Conservation (phyloP, 129 eudicot genomes). For the Arctium minus region DNA sequence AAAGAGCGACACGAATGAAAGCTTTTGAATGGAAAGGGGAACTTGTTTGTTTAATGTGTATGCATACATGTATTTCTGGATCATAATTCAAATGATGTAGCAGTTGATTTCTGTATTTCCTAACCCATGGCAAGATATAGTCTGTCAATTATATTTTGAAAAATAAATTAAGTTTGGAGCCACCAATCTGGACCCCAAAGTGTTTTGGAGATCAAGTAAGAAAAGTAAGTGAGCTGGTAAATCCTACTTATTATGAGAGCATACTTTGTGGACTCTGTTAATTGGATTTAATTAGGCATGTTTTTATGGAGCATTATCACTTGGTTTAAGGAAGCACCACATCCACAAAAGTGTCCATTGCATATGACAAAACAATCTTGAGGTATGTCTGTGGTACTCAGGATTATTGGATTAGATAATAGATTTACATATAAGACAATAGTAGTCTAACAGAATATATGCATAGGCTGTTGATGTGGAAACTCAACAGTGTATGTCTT, state of each 20-base stretch:
- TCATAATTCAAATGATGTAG: neutral
- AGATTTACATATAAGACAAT: too few relatives aligned
- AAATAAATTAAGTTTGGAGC: neutral
- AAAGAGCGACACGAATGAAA: neutral
- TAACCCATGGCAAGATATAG: neutral
- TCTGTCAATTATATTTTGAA: neutral
- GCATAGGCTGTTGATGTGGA: too few relatives aligned
- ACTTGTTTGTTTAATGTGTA: neutral
- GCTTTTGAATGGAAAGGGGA: neutral
- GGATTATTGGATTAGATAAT: too few relatives aligned
- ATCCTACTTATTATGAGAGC: neutral
- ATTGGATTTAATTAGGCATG: neutral
- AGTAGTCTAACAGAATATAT: too few relatives aligned
- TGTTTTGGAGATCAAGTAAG: neutral
- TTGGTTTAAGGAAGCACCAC: neutral
- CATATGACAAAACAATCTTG: neutral
- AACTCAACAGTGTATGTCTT: too few relatives aligned
- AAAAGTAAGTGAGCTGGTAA: neutral
- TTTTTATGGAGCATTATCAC: neutral
- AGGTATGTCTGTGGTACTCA: too few relatives aligned
- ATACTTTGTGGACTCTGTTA: neutral
- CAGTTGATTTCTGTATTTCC: neutral
- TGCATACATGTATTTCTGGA: neutral
- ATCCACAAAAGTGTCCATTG: neutral
- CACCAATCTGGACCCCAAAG: neutral